Conservation (phyloP, 1,284 basidiomycete genomes). For the Hymenochaete sp. region DNA sequence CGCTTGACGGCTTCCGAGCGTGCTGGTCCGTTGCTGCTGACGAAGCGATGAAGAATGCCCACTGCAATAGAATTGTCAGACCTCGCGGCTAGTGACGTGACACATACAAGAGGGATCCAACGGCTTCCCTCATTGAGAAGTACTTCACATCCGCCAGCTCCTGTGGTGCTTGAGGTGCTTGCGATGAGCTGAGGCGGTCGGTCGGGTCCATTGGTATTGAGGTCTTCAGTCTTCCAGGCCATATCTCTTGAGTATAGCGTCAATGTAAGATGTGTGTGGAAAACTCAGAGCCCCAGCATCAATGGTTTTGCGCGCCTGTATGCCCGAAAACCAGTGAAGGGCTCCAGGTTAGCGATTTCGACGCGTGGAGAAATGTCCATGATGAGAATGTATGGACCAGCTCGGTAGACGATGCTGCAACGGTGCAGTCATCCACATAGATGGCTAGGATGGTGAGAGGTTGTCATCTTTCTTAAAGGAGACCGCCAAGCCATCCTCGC, state of each 20-base stretch:
- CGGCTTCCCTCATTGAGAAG: constrained; percentile 23
- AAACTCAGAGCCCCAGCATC: constrained; percentile 23
- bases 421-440: constrained; percentile 19
- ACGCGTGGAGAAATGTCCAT: constrained; percentile 25
- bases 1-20: constrained; percentile 18
- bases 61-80: constrained; percentile 18
- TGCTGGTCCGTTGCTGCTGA: constrained; percentile 7
- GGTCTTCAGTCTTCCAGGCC: constrained; percentile 20
- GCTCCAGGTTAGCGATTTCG: constrained; percentile 23
- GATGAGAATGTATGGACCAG: constrained; percentile 26
- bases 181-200: constrained; percentile 11
- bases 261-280: constrained; percentile 24
- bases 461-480: constrained; percentile 20
- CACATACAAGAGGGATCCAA: constrained; percentile 29
- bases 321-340: constrained; percentile 21
- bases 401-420: neutral
- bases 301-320: constrained; percentile 22
- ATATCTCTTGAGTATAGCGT: constrained; percentile 24
- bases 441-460: neutral
- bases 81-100: constrained; percentile 24
- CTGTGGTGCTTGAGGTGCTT: constrained; percentile 21
- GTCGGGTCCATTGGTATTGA: constrained; percentile 21
- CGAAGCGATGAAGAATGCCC: constrained; percentile 14
- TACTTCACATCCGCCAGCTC: constrained; percentile 24
- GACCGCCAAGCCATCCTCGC: constrained; percentile 25